phyloP scores from a whole-genome alignment of 23 red algal genomes.

The Gracilariopsis chorda region DNA sequence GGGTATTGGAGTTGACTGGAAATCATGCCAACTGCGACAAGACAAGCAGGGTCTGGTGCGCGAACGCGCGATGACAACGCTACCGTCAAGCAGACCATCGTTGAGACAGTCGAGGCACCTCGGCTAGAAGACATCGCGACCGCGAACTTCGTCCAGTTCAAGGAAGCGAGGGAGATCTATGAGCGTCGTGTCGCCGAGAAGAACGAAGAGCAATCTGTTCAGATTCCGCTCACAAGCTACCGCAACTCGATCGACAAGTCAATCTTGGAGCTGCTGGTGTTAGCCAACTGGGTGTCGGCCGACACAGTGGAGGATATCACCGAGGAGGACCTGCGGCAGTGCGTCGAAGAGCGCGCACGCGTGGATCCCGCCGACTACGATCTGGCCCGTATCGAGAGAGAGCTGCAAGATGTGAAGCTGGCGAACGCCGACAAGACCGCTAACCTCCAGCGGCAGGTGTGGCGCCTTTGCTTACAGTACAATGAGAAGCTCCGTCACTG shows the following conservation, averaged over 20 bases:
- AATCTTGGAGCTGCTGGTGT: neutral
- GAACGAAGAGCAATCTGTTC: neutral
- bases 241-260: neutral
- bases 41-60: too few species aligned
- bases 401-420: neutral
- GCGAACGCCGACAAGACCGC: neutral
- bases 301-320: neutral
- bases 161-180: neutral
- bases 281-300: neutral
- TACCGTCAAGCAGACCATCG: too few species aligned
- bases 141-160: neutral
- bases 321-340: neutral
- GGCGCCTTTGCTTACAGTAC: too few species aligned
- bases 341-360: neutral
- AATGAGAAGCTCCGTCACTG: too few species aligned
- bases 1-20: too few species aligned
- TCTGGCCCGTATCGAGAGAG: neutral
- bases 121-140: neutral
- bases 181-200: neutral
- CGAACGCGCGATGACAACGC: too few species aligned
- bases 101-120: neutral
- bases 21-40: too few species aligned
- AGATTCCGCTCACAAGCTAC: neutral
- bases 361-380: neutral
- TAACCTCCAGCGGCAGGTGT: too few species aligned